phyloP scores from a whole-genome alignment of 23 red algal species.

The Chondrus crispus region DNA sequence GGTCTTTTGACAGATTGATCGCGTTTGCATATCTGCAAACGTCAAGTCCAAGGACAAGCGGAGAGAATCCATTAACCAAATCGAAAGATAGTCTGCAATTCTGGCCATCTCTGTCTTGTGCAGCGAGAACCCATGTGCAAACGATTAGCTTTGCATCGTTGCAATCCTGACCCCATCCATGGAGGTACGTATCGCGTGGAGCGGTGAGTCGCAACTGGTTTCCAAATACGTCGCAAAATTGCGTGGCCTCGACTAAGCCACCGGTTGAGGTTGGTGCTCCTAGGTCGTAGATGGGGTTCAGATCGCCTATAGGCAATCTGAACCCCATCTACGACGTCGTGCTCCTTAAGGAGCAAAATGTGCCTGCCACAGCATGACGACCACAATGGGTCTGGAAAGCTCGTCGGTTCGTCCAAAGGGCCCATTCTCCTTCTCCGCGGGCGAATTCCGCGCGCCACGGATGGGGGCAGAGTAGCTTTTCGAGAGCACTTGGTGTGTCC shows the following conservation, averaged over 20 bases:
- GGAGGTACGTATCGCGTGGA: neutral
- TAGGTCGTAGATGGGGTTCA: neutral
- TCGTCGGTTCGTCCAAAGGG: too few species aligned
- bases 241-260: neutral
- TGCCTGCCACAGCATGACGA: too few species aligned
- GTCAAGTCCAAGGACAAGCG: neutral
- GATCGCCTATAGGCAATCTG: neutral
- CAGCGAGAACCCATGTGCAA: neutral
- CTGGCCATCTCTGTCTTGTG: neutral
- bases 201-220: neutral
- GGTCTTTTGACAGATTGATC: neutral
- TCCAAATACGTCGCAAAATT: neutral
- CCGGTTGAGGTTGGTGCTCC: neutral
- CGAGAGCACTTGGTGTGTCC: too few species aligned
- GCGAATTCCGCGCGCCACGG: too few species aligned
- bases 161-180: neutral
- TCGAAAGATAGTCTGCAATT: neutral
- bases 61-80: neutral
- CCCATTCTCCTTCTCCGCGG: too few species aligned
- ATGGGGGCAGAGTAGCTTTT: too few species aligned
- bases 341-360: too few species aligned
- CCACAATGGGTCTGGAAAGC: too few species aligned
- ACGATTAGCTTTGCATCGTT: neutral
- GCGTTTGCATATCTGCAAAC: neutral
- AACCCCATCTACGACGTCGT: neutral